phyloP scores from a whole-genome alignment of 345 rosid genomes.

The Geranium brycei region DNA sequence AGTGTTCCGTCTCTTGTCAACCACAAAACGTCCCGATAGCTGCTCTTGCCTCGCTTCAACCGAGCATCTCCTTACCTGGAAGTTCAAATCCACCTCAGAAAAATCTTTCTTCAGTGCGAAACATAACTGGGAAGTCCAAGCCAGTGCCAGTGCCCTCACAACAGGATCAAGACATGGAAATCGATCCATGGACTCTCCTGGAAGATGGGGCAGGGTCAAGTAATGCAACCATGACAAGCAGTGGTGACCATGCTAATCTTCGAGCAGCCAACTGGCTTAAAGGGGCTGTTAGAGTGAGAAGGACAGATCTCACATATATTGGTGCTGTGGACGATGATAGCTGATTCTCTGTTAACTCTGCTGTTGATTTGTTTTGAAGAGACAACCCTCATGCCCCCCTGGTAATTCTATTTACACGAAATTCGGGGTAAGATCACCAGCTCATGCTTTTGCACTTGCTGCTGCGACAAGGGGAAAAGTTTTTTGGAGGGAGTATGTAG shows the following conservation, averaged over 20 bases:
- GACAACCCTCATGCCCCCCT: constrained; percentile 8
- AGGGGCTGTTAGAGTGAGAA: constrained; percentile 81
- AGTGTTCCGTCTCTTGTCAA: constrained; percentile 54
- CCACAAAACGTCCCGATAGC: constrained; percentile 50
- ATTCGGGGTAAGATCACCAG: neutral
- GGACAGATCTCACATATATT: constrained; percentile 69
- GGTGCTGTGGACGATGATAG: constrained; percentile 90
- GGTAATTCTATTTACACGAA: constrained; percentile 8
- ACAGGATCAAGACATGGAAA: constrained; percentile 45
- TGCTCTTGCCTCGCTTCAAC: constrained; percentile 52
- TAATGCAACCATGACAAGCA: constrained; percentile 29
- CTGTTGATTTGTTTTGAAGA: no score
- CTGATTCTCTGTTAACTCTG: constrained; percentile 24
- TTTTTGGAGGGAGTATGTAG: no score
- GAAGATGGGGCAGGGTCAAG: constrained; percentile 83
- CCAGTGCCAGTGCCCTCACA: constrained; percentile 16
- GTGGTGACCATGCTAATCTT: constrained; percentile 63
- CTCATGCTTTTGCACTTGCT: constrained; percentile 6
- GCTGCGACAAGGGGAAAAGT: constrained; percentile 18
- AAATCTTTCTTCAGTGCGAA: constrained; percentile 7
- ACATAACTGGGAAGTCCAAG: constrained; percentile 41
- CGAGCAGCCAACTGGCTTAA: constrained; percentile 89
- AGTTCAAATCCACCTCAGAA: constrained; percentile 21
- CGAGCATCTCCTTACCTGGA: constrained; percentile 28
- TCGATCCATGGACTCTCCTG: constrained; percentile 91